Base-by-base conservation (phyloP, 768 basidiomycete species). In the Amyloporia xantha region DNA sequence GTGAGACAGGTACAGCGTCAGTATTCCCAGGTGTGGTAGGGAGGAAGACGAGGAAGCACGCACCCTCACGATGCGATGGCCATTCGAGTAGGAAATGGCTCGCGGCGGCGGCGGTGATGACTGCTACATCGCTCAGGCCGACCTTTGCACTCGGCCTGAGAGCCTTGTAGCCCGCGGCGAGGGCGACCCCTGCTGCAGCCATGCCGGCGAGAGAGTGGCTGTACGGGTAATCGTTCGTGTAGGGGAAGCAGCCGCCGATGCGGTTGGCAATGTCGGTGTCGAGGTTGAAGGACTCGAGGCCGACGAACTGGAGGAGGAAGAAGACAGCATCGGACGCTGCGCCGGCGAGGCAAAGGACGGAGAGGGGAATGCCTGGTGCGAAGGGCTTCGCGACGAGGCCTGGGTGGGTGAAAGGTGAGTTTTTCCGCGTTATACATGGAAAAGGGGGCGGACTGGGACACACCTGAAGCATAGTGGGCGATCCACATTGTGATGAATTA, bases 241-340 rank as follows among this genome's bases (percentile, higher is more conserved):
- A 67, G n/a, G 65, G 64, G 51, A 66, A 66, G 46, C 64, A 66
- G 17, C 65, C 64, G 24, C 44, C 50, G n/a, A n/a, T n/a, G 17
- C 42, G 28, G 23, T 44, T 52, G 4, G 52, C 26, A 13, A 64
- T 50, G 6, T 28, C 38, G 15, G 44, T 15, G 52, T 65, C 56
- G 45, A 61, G 54, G 41, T 55, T 54, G 59, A 62, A 66, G 25
- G 56, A 58, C 43, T 64, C 60, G 35, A 64, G 52, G 21, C 61
- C 57, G 30, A 62, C 36, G 35, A 67, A 54, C 36, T 54, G 59
- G 7, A 66, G 50, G n/a, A 64, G 33, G 50, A 64, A 62, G 52
- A 63, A 64, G 28, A 54, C 19, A 2, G 62, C 60, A 33, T 67
- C 66, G 4, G 60, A 53, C 5, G 63, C 49, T 5, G 52, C 55